Evolutionary conservation across 495 filamentous ascomycete genomes (phyloP).

Genomic region (Staphylotrichum longicolle): DNA sequence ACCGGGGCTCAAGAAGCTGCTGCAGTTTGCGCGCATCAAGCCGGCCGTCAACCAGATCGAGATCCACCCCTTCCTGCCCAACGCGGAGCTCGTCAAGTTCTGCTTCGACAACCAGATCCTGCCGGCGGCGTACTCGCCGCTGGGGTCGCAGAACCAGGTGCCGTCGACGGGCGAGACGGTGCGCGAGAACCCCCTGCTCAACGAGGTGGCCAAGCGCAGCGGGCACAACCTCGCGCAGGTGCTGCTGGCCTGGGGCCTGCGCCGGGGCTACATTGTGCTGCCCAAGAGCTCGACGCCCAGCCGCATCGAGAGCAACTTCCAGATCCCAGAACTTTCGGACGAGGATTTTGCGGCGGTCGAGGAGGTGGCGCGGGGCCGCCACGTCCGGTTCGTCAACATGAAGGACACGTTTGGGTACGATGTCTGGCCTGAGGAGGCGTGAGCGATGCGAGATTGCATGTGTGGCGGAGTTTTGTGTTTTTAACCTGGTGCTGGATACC

Average conservation of each 20-base stretch:
- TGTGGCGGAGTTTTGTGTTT: no score
- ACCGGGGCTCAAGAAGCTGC: slow-evolving; percentile 41
- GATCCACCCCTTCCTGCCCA: slow-evolving; percentile 52
- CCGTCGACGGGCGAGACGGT: slow-evolving; percentile 47
- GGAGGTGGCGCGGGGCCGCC: slow-evolving; percentile 46
- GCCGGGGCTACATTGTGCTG: slow-evolving; percentile 44
- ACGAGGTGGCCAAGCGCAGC: slow-evolving; percentile 41
- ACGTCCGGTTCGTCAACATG: slow-evolving; percentile 76
- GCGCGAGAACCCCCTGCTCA: slow-evolving; percentile 40
- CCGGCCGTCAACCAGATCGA: slow-evolving; percentile 53
- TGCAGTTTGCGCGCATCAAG: slow-evolving; percentile 42
- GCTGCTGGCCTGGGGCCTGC: slow-evolving; percentile 46
- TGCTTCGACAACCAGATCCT: slow-evolving; percentile 60
- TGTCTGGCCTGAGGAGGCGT: slow-evolving; percentile 47
- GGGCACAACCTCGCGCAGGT: slow-evolving; percentile 48
- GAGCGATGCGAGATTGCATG: no score
- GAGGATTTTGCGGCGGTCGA: slow-evolving; percentile 44
- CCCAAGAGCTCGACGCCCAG: slow-evolving; percentile 64
- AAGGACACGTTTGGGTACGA: slow-evolving; percentile 62
- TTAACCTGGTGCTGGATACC: no score
- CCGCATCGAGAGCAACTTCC: slow-evolving; percentile 56
- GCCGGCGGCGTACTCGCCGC: slow-evolving; percentile 66
- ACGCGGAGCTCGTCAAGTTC: slow-evolving; percentile 53
- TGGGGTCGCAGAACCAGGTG: slow-evolving; percentile 59
- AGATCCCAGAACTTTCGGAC: slow-evolving; percentile 43